Evolutionary conservation across 164 flowering plant species (phyloP).

Genomic region (Tetracentron sinense): DNA sequence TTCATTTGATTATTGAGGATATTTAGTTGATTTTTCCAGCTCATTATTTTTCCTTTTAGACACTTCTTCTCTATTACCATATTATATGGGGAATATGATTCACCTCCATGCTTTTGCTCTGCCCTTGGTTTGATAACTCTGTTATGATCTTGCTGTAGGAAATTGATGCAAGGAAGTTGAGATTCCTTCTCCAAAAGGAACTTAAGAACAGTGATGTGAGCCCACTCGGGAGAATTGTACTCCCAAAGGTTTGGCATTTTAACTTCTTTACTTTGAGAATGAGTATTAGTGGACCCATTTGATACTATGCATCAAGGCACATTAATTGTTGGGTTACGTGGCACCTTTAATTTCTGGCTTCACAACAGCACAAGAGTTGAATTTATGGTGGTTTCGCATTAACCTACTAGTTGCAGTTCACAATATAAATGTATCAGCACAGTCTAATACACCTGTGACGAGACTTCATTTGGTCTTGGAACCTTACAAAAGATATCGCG

Average conservation of each 20-base stretch:
- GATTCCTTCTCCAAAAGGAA: slow-evolving; percentile 62
- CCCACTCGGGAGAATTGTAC: slow-evolving; percentile 57
- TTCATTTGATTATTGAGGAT: too few relatives aligned
- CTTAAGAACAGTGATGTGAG: slow-evolving; percentile 77
- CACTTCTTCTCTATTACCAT: too few relatives aligned
- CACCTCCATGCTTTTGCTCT: slow-evolving; percentile 34
- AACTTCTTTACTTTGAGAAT: slow-evolving; percentile 1
- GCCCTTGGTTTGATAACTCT: neutral
- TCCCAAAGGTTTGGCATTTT: slow-evolving; percentile 39
- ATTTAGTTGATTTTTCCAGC: neutral
- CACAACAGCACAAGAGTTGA: neutral
- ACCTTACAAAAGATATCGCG: neutral
- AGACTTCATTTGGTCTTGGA: neutral
- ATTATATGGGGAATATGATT: too few relatives aligned
- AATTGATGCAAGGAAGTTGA: slow-evolving; percentile 24
- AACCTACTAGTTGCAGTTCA: neutral
- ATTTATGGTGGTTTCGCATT: neutral
- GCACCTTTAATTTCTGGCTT: neutral
- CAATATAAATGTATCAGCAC: neutral
- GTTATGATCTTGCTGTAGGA: slow-evolving; percentile 12
- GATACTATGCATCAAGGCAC: neutral
- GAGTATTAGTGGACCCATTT: slow-evolving; percentile 3
- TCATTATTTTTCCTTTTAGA: neutral
- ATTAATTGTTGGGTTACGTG: neutral
- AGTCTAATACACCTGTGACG: neutral